These are phyloP conservation scores for Zygotorulaspora florentina DNA, from an alignment of 805 yeast genomes.

Conservation along the genomic window DNA sequence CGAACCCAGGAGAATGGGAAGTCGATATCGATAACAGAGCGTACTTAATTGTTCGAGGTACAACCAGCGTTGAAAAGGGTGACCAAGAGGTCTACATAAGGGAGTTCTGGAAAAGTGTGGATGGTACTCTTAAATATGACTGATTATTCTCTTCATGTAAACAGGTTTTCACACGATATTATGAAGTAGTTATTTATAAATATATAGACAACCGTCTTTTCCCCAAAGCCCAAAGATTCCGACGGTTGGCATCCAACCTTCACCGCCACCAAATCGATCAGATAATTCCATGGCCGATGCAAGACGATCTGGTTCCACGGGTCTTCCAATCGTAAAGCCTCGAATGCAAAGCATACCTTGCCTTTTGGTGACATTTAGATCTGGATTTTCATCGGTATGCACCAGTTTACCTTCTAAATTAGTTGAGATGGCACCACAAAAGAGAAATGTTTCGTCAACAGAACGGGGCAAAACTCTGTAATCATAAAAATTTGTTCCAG, in stretches of 20 bases:
- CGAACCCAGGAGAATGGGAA: conserved; percentile 46
- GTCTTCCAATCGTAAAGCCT: conserved; percentile 65
- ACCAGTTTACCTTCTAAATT: conserved; percentile 56
- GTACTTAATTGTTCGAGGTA: conserved; percentile 53
- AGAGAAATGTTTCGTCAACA: conserved; percentile 33
- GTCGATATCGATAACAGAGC: conserved; percentile 50
- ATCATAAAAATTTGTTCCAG: conserved; percentile 58
- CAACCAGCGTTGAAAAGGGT: conserved; percentile 21
- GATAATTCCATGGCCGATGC: conserved; percentile 31
- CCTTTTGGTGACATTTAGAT: conserved; percentile 34
- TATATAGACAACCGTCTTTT: conserved; percentile 67
- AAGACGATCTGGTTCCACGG: conserved; percentile 32
- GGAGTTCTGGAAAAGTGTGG: conserved; percentile 49
- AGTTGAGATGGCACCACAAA: conserved; percentile 57
- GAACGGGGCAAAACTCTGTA: conserved; percentile 44
- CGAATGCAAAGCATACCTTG: conserved; percentile 53
- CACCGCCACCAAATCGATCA: conserved; percentile 40
- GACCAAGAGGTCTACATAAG: conserved; percentile 45
- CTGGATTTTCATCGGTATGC: conserved; percentile 30
- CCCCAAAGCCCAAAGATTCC: conserved; percentile 60
- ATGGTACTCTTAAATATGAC: conserved; percentile 45
- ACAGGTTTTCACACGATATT: not conserved
- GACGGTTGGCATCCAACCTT: conserved; percentile 50
- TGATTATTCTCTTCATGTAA: conserved; percentile 6
- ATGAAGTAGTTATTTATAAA: conserved; percentile 26